Base-by-base conservation (phyloP, 805 yeast genomes). In the Lipomyces anomalus region DNA sequence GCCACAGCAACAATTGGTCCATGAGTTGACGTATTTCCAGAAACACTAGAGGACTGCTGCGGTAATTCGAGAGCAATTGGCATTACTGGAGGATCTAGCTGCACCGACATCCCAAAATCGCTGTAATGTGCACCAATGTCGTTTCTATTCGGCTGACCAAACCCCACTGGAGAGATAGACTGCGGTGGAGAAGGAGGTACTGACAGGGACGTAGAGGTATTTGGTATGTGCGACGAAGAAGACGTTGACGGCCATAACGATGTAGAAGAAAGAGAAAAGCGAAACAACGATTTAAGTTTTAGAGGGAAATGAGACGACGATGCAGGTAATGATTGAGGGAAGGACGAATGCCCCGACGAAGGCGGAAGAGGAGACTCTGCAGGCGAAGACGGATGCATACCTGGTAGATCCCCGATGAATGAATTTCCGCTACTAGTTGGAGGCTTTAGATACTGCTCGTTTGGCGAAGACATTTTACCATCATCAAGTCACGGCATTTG, bases 281-380 rank as follows among this genome's bases (percentile, higher is more conserved):
- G 56, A 48, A 63, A 63, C 43, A 63, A 53, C 44, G 48, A 59
- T 42, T 59, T 59, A 34, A 63, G 55, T 39, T 59, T 54, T 52
- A 54, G 61, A n/a, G 66, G 65, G 39, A 61, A 52, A 42, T 55
- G 57, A 16, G 57, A 43, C 16, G 38, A 18, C n/a, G n/a, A n/a
- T n/a, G n/a, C n/a, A n/a, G n/a, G n/a, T n/a, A n/a, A n/a, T n/a
- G n/a, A n/a, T n/a, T n/a, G n/a, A n/a, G n/a, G n/a, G n/a, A n/a
- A n/a, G n/a, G n/a, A n/a, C n/a, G n/a, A n/a, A n/a, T n/a, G n/a
- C n/a, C n/a, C n/a, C n/a, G n/a, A n/a, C n/a, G n/a, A n/a, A n/a
- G n/a, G n/a, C n/a, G n/a, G n/a, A n/a, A n/a, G n/a, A n/a, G n/a
- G n/a, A n/a, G n/a, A n/a, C n/a, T n/a, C n/a, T n/a, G n/a, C n/a